Evolutionary conservation across 352 stramenopile genomes (phyloP).

Genomic region (Pythium periplocum): DNA sequence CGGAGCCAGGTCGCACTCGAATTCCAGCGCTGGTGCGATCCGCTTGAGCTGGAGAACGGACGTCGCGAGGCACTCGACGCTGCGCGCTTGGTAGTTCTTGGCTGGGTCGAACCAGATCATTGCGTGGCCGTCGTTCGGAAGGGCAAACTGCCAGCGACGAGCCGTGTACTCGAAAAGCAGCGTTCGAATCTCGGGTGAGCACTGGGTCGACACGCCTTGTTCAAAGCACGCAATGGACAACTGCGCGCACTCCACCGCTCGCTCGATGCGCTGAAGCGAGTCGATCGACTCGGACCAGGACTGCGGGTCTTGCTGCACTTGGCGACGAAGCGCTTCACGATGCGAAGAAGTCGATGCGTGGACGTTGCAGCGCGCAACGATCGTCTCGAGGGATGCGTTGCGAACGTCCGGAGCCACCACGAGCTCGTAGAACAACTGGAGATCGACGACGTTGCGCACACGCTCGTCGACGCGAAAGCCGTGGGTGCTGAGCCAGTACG

Average conservation of each 20-base stretch:
- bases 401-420: constrained; percentile 8
- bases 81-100: no score
- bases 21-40: neutral
- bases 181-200: no score
- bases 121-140: no score
- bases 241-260: constrained; percentile 14
- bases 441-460: constrained; percentile 21
- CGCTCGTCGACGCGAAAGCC: neutral
- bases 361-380: neutral
- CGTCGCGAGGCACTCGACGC: neutral
- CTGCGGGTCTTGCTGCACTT: neutral
- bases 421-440: constrained; percentile 28
- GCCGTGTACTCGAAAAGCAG: no score
- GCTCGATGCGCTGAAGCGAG: constrained; percentile 5
- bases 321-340: constrained; percentile 2
- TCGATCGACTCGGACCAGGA: neutral
- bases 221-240: constrained; percentile 14
- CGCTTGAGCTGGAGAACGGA: neutral
- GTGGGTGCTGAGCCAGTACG: constrained; percentile 10
- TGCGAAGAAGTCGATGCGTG: constrained; percentile 1
- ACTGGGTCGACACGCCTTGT: neutral
- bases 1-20: constrained; percentile 31
- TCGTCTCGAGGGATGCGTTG: constrained; percentile 7
- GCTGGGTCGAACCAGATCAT: no score
- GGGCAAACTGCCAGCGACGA: no score